phyloP scores from a whole-genome alignment of 1,284 basidiomycete genomes.

The Irpex lacteus region DNA sequence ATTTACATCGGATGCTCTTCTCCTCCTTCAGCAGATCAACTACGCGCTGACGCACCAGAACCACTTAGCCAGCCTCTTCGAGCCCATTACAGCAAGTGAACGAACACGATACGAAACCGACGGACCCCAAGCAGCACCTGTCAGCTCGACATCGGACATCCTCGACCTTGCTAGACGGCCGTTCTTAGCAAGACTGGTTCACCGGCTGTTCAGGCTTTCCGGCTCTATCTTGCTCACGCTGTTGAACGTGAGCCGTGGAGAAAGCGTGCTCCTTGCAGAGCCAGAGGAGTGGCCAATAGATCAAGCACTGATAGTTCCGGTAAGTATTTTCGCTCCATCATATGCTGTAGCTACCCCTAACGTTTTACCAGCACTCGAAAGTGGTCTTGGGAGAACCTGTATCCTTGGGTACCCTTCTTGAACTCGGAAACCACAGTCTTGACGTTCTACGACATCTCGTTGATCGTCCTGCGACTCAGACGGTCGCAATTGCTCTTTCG shows the following conservation, averaged over 20 bases:
- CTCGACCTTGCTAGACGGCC: constrained; percentile 66
- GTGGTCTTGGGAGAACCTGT: constrained; percentile 75
- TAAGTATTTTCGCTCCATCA: constrained; percentile 38
- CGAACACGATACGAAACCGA: constrained; percentile 64
- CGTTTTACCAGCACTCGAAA: constrained; percentile 66
- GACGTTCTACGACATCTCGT: constrained; percentile 67
- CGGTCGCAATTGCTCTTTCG: constrained; percentile 36
- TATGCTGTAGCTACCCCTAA: constrained; percentile 8
- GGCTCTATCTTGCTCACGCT: constrained; percentile 70
- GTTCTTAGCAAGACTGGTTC: constrained; percentile 65
- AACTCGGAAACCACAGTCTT: constrained; percentile 69
- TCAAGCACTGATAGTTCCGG: constrained; percentile 70
- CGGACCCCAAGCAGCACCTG: constrained; percentile 22
- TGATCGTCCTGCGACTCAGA: constrained; percentile 53
- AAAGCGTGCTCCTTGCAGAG: constrained; percentile 62
- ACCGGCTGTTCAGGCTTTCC: constrained; percentile 66
- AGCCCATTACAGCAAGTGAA: constrained; percentile 80
- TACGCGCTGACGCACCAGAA: constrained; percentile 91
- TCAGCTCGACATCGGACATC: constrained; percentile 40
- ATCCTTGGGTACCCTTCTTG: constrained; percentile 76
- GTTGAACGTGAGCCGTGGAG: constrained; percentile 68
- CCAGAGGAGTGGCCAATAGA: constrained; percentile 70
- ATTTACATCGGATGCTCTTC: constrained; percentile 64
- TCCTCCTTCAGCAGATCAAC: constrained; percentile 84
- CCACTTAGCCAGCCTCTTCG: constrained; percentile 77